Base-by-base conservation (phyloP, 129 eudicot genomes). In the Lonicera japonica region DNA sequence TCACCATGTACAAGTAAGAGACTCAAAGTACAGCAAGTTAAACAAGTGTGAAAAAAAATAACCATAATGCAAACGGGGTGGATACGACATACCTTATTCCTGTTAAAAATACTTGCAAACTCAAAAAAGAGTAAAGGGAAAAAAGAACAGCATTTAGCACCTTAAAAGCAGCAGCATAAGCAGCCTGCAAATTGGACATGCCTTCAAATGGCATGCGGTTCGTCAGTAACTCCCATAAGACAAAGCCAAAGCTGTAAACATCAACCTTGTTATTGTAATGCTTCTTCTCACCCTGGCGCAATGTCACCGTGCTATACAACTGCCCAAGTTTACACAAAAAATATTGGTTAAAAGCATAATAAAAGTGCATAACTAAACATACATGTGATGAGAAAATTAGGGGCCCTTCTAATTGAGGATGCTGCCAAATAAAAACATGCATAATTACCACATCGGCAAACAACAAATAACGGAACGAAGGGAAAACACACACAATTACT, bases 141-240 rank as follows among this genome's bases (percentile, higher is more conserved):
- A n/a, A n/a, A n/a, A n/a, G n/a, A n/a, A n/a, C n/a, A n/a, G n/a
- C n/a, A n/a, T n/a, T n/a, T n/a, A n/a, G n/a, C n/a, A 91, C 96
- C 99, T 92, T 92, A 73, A 92, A 92, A 29, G 99, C 99, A 71
- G 96, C 99, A 72, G 99, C 96, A 85, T 92, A 92, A 66, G 99
- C 99, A 76, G 99, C 99, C 72, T 92, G 99, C 83, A 92, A 83
- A 72, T 92, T 92, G 43, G 99, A 92, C 99, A 92, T 92, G 77
- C 99, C 99, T 66, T 92, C 99, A 61, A 92, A 92, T 11, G 99
- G 96, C 91, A 92, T 77, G 20, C 96, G 95, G 51, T 92, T 92
- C 5, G 95, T 88, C 55, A 92, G 66, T 46, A 92, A 63, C 72
- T 92, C 99, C 99, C 99, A 92, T 11, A 92, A 74, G 68, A 92